These are phyloP conservation scores for Talaromyces sp. DNA, from an alignment of 2,329 filamentous ascomycete species.

Conservation along the genomic window DNA sequence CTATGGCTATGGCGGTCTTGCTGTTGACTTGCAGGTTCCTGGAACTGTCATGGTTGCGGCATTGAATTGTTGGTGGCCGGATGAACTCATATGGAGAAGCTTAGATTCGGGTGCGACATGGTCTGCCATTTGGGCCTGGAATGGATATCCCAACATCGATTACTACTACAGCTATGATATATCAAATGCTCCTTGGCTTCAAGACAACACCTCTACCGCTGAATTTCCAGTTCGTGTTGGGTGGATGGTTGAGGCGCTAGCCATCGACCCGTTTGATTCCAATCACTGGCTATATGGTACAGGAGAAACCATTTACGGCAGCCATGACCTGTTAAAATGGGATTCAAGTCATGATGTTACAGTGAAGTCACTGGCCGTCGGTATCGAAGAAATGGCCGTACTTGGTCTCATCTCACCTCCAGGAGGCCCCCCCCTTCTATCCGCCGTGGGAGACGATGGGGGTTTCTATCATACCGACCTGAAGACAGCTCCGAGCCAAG, in stretches of 20 bases:
- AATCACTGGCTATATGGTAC: constrained; percentile 62
- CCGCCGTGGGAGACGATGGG: constrained; percentile 51
- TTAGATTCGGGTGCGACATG: constrained; percentile 54
- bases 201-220: constrained; percentile 44
- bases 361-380: constrained; percentile 51
- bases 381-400: constrained; percentile 54
- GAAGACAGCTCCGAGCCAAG: constrained; percentile 41
- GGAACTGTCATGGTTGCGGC: constrained; percentile 56
- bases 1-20: constrained; percentile 56
- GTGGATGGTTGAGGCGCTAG: constrained; percentile 60
- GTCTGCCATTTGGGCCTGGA: constrained; percentile 54
- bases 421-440: constrained; percentile 51
- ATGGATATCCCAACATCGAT: constrained; percentile 44
- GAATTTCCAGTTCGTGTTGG: constrained; percentile 39
- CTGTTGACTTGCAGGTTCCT: constrained; percentile 52
- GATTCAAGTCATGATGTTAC: constrained; percentile 49
- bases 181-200: constrained; percentile 53
- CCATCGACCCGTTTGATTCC: constrained; percentile 57
- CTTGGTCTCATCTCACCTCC: constrained; percentile 49
- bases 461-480: constrained; percentile 46
- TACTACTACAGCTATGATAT: constrained; percentile 48
- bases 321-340: constrained; percentile 55
- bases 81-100: constrained; percentile 55
- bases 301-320: constrained; percentile 53
- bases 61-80: constrained; percentile 59